Base-by-base conservation (phyloP, 2,329 filamentous ascomycete genomes). In the Talaromyces sp. region DNA sequence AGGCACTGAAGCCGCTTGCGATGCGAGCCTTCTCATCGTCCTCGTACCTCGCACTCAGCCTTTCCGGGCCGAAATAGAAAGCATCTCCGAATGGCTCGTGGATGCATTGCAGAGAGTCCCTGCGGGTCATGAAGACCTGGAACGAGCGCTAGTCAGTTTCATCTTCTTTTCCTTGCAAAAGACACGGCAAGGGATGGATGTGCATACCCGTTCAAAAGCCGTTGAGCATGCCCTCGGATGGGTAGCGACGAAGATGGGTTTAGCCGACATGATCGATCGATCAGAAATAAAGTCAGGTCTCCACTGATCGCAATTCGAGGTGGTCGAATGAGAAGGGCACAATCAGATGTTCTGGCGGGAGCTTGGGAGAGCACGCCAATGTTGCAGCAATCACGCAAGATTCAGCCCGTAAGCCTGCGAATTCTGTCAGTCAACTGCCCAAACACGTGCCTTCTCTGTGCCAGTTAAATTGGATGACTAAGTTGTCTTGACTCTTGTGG, bases 61-160 rank as follows among this genome's bases (percentile, higher is more conserved):
- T 84, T 77, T 99, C 94, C 6, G 93, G 92, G 54, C 94, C 93
- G 70, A 88, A 97, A 78, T 97, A 97, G 72, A 93, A 97, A 61
- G 92, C 89, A 76, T 97, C 94, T 56, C 93, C 93, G 75, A 97
- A 97, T 5, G 94, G 94, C 78, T 99, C 94, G 74, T 97, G 94
- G 66, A 94, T 81, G 71, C 90, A 96, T 67, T 87, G 81, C 60
- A 97, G 82, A 56, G 81, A 86, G 69, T 96, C 87, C 66, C 84
- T 84, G 65, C 91, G 88, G 66, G 92, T 96, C 93, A 97, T 97
- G 75, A 99, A 97, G 64, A 97, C 92, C 89, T 94, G 65, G 15
- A 28, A 19, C 33, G 11, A 17, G 13, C 17, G 52, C 28, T 22
- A 46, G 55, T 57, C 37, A 56, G 62, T 37, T 40, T 33, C 22